A percentile compares a stretch with the other conserved stretches of the same genome.
Conservation (phyloP, 2,329 filamentous ascomycete species). For the Exophiala aquamarina region DNA sequence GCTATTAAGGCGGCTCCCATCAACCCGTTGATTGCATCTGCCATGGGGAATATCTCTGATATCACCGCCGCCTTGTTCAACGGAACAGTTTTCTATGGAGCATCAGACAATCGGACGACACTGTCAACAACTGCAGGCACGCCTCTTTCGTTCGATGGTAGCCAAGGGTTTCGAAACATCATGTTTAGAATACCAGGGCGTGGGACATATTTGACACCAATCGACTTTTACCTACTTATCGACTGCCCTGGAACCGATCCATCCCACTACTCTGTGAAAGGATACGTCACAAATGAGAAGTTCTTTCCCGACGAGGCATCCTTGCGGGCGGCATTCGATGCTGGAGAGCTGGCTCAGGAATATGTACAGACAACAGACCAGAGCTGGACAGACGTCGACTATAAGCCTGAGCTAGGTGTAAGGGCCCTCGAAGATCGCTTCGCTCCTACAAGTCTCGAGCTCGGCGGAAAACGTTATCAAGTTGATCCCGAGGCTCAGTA, state of each 20-base stretch:
- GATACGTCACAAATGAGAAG: slow-evolving; percentile 43
- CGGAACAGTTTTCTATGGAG: slow-evolving; percentile 30
- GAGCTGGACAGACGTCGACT: slow-evolving; percentile 16
- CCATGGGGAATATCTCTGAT: slow-evolving; percentile 48
- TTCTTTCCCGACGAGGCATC: slow-evolving; percentile 38
- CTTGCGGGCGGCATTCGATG: slow-evolving; percentile 39
- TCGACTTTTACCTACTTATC: slow-evolving; percentile 48
- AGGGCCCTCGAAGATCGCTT: slow-evolving; percentile 12
- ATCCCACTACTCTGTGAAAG: slow-evolving; percentile 43
- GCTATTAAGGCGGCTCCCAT: slow-evolving; percentile 28
- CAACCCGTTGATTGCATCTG: slow-evolving; percentile 37
- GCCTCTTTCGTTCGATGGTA: slow-evolving; percentile 44
- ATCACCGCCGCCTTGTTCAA: slow-evolving; percentile 44
- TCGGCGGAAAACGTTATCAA: slow-evolving; percentile 17
- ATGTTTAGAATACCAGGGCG: slow-evolving; percentile 45
- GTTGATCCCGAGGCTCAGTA: slow-evolving; percentile 14
- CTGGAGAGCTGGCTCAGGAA: slow-evolving; percentile 38
- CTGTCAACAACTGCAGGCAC: slow-evolving; percentile 32
- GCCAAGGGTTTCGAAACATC: slow-evolving; percentile 39
- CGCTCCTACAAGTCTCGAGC: slow-evolving; percentile 13
- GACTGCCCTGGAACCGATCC: slow-evolving; percentile 47
- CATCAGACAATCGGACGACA: slow-evolving; percentile 27
- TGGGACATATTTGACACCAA: slow-evolving; percentile 42
- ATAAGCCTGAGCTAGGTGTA: slow-evolving; percentile 15
- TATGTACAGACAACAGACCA: slow-evolving; percentile 33